phyloP scores from a whole-genome alignment of 2,329 filamentous ascomycete genomes.

The Calonectria pseudoreteaudii region DNA sequence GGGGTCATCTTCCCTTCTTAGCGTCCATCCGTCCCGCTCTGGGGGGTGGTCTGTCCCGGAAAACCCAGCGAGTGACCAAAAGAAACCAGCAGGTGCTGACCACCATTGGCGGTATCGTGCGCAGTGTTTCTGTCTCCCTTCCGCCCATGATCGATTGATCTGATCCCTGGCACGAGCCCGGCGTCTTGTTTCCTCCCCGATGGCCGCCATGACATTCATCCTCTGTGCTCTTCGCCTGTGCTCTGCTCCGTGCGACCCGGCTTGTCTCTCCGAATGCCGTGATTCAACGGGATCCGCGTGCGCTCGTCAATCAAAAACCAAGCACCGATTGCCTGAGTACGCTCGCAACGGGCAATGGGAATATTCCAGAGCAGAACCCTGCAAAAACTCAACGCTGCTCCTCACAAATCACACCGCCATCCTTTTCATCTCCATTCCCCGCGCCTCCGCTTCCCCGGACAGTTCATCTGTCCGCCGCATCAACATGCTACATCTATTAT shows the following conservation, averaged over 20 bases:
- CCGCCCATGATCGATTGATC: neutral
- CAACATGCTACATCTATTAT: neutral
- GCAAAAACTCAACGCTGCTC: neutral
- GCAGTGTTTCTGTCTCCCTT: neutral
- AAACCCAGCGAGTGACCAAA: neutral
- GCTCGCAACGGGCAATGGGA: neutral
- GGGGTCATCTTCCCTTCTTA: slow-evolving; percentile 11
- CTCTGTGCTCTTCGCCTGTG: neutral
- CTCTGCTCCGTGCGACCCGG: neutral
- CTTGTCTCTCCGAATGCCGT: slow-evolving; percentile 3
- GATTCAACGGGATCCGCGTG: neutral
- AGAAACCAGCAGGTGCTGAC: neutral
- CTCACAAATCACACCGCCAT: slow-evolving; percentile 12
- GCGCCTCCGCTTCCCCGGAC: slow-evolving; percentile 14
- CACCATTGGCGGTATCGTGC: neutral
- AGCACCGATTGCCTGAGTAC: neutral
- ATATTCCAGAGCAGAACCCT: neutral
- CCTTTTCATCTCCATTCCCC: neutral
- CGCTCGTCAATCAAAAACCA: neutral
- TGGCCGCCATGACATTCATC: neutral
- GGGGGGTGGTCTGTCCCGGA: neutral
- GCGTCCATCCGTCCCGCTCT: neutral
- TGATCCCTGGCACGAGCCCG: neutral
- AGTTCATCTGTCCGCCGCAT: slow-evolving; percentile 1
- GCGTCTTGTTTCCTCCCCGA: neutral